A percentile compares a stretch with the other conserved stretches of the same genome.
These are phyloP conservation scores for Boechera stricta DNA, from an alignment of 345 rosid species.

Conservation along the genomic window DNA sequence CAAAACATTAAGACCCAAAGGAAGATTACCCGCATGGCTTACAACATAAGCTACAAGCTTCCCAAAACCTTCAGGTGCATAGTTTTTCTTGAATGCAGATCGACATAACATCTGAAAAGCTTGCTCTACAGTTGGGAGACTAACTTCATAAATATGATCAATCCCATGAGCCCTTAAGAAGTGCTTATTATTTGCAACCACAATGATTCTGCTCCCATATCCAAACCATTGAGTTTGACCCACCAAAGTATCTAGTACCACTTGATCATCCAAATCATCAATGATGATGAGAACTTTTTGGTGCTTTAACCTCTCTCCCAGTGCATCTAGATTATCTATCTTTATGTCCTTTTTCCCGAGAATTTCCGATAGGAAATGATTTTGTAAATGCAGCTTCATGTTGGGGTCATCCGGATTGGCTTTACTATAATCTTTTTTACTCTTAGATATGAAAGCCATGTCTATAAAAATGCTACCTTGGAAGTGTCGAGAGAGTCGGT, in stretches of 20 bases:
- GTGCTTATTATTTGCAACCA: slow-evolving; percentile 49
- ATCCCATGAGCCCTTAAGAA: neutral
- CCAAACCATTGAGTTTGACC: slow-evolving; percentile 51
- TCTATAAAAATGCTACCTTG: too few relatives aligned
- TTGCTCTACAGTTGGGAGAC: neutral
- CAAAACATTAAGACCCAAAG: neutral
- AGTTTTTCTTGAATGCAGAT: slow-evolving; percentile 6
- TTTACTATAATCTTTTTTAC: too few relatives aligned
- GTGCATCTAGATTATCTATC: neutral
- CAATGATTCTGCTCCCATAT: slow-evolving; percentile 53
- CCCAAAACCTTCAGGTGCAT: neutral
- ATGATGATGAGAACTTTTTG: slow-evolving; percentile 47
- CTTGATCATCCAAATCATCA: slow-evolving; percentile 52
- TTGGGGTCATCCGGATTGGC: too few relatives aligned
- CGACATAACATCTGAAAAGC: slow-evolving; percentile 25
- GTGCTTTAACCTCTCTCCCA: neutral
- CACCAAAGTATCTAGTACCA: slow-evolving; percentile 23
- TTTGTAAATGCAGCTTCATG: neutral
- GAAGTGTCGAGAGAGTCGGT: too few relatives aligned
- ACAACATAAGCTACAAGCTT: neutral
- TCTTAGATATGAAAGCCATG: too few relatives aligned
- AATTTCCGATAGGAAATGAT: neutral
- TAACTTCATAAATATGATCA: neutral
- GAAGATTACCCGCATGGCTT: slow-evolving; percentile 32
- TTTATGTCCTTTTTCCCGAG: slow-evolving; percentile 15